Evolutionary conservation across 345 rosid genomes (phyloP).

Genomic region (Fremontodendron californicum): DNA sequence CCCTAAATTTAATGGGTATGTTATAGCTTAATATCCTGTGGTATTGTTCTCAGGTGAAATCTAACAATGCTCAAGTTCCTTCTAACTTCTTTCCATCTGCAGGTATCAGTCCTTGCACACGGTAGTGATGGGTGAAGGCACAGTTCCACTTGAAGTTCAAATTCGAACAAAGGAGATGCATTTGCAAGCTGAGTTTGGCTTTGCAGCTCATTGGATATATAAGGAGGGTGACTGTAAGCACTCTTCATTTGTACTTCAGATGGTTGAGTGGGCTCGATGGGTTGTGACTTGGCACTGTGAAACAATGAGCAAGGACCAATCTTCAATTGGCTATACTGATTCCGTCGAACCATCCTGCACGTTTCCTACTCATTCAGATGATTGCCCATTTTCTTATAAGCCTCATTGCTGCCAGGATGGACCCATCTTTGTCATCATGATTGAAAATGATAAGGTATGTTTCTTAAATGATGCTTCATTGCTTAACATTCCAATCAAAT

Average conservation of each 20-base stretch:
- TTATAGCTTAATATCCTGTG: neutral
- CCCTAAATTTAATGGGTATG: conserved; percentile 90
- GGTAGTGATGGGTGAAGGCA: conserved; percentile 73
- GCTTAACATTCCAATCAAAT: neutral
- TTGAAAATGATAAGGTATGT: conserved; percentile 84
- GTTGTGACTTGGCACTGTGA: conserved; percentile 92
- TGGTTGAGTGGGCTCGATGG: conserved; percentile 99
- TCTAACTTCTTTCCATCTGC: conserved; percentile 27
- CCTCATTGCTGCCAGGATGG: conserved; percentile 59
- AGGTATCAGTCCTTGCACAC: conserved; percentile 91
- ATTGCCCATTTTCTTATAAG: conserved; percentile 72
- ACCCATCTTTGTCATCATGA: conserved; percentile 73
- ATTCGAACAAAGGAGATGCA: conserved; percentile 91
- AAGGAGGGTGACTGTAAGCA: conserved; percentile 84
- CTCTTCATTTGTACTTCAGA: conserved; percentile 77
- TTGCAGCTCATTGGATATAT: conserved; percentile 99
- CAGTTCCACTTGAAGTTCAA: conserved; percentile 87
- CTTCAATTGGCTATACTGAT: conserved; percentile 44
- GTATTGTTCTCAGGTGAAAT: neutral
- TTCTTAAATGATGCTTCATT: neutral
- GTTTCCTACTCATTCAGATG: conserved; percentile 71
- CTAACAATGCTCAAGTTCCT: neutral
- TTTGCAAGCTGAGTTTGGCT: conserved; percentile 93
- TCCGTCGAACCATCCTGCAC: conserved; percentile 62
- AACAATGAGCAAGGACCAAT: conserved; percentile 64